Evolutionary conservation across 352 stramenopile species (phyloP).

Genomic region (Phytophthora citrophthora): DNA sequence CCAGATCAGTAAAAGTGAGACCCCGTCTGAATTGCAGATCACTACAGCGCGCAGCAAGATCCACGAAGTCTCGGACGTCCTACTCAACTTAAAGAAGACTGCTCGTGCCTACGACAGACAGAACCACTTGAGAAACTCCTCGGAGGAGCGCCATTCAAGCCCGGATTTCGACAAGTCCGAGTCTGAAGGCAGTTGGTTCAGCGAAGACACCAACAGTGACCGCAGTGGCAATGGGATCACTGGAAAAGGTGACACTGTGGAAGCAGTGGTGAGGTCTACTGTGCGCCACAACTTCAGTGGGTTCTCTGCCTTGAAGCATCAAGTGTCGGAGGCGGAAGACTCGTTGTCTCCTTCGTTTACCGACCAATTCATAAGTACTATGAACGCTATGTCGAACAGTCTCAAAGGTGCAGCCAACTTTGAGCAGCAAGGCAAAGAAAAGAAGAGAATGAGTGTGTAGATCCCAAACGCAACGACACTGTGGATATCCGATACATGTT

Average conservation of each 20-base stretch:
- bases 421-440: neutral
- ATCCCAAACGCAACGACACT: too few species aligned
- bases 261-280: slow-evolving; percentile 21
- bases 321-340: slow-evolving; percentile 19
- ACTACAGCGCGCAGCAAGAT: slow-evolving; percentile 20
- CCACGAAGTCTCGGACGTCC: slow-evolving; percentile 5
- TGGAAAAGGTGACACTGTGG: slow-evolving; percentile 16
- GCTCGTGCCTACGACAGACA: slow-evolving; percentile 29
- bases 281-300: slow-evolving; percentile 27
- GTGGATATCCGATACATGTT: too few species aligned
- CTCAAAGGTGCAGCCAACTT: slow-evolving; percentile 15
- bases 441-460: slow-evolving; percentile 17
- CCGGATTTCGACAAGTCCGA: slow-evolving; percentile 6
- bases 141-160: neutral
- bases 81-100: slow-evolving; percentile 20
- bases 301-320: slow-evolving; percentile 25
- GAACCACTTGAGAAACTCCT: slow-evolving; percentile 2
- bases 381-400: slow-evolving; percentile 19
- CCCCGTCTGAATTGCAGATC: slow-evolving; percentile 23
- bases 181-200: slow-evolving; percentile 18
- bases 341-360: slow-evolving; percentile 19
- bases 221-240: neutral
- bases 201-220: slow-evolving; percentile 6
- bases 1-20: slow-evolving; percentile 24
- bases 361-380: slow-evolving; percentile 11